phyloP scores from a whole-genome alignment of 176 grass and related monocot species.

The Hordeum marinum region DNA sequence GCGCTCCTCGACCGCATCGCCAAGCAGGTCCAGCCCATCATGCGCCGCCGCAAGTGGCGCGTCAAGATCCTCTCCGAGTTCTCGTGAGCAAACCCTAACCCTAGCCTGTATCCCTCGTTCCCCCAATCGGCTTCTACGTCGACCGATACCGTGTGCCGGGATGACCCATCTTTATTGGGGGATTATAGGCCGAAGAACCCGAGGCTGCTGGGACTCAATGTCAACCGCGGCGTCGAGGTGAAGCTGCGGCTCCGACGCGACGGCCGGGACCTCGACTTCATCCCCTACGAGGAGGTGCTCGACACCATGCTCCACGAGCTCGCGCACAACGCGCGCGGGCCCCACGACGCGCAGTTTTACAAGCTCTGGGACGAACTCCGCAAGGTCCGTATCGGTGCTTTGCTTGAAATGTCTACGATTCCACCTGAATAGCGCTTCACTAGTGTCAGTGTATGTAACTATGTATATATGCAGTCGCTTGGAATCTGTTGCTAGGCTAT shows the following conservation, averaged over 20 bases:
- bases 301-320: constrained; percentile 98
- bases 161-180: no score
- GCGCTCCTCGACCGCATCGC: constrained; percentile 73
- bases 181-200: constrained; percentile 60
- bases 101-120: not conserved
- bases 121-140: not conserved
- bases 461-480: not conserved
- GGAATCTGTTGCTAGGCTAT: not conserved
- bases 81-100: constrained; percentile 57
- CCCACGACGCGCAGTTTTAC: constrained; percentile 82
- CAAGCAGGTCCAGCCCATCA: constrained; percentile 91
- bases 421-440: accelerated
- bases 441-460: not conserved
- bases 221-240: constrained; percentile 64
- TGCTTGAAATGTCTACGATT: not conserved
- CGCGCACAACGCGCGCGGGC: constrained; percentile 66
- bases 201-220: constrained; percentile 81
- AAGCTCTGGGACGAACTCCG: constrained; percentile 97
- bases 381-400: constrained; percentile 35
- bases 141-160: not conserved
- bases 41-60: constrained; percentile 92
- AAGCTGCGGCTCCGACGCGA: constrained; percentile 71
- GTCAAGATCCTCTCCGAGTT: constrained; percentile 93
- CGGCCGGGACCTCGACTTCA: constrained; percentile 73
- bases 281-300: constrained; percentile 85